These are phyloP conservation scores for Alternaria alternata DNA, from an alignment of 2,329 filamentous ascomycete species.

Conservation along the genomic window DNA sequence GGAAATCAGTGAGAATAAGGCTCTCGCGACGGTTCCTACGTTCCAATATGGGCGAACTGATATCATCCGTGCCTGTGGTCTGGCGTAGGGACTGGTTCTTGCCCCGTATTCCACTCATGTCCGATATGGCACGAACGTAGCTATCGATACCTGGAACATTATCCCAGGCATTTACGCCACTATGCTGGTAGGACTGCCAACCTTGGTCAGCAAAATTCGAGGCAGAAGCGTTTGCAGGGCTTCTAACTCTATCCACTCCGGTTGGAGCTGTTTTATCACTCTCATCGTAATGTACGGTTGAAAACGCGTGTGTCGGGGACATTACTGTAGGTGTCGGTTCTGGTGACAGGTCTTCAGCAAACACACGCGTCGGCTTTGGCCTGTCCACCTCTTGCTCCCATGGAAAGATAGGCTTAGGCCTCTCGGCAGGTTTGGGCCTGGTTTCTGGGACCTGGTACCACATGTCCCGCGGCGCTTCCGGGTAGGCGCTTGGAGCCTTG, in stretches of 20 bases:
- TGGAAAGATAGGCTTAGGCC: slow-evolving; percentile 79
- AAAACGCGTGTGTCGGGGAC: slow-evolving; percentile 36
- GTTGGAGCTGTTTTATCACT: slow-evolving; percentile 17
- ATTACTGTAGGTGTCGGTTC: slow-evolving; percentile 46
- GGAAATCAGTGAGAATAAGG: slow-evolving; percentile 85
- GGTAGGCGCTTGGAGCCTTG: slow-evolving; percentile 77
- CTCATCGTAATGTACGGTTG: slow-evolving; percentile 42
- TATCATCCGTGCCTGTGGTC: slow-evolving; percentile 35
- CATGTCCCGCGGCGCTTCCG: slow-evolving; percentile 86
- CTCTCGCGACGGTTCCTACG: slow-evolving; percentile 57
- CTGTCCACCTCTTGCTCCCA: slow-evolving; percentile 79
- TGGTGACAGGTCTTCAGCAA: slow-evolving; percentile 63
- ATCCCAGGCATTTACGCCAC: slow-evolving; percentile 83
- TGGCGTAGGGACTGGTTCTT: slow-evolving; percentile 52
- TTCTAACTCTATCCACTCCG: slow-evolving; percentile 22
- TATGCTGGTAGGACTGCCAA: slow-evolving; percentile 77
- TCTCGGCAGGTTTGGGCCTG: slow-evolving; percentile 65
- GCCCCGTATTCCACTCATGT: slow-evolving; percentile 67
- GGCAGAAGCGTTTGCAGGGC: slow-evolving; percentile 26
- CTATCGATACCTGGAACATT: slow-evolving; percentile 85
- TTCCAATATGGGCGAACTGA: slow-evolving; percentile 45
- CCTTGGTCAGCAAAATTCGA: slow-evolving; percentile 59
- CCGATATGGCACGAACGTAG: slow-evolving; percentile 77
- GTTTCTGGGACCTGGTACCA: slow-evolving; percentile 79
- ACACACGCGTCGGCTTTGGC: slow-evolving; percentile 70